Evolutionary conservation across 2,329 filamentous ascomycete genomes (phyloP), one percentile per base, ranked within the genome.

Genomic region (Colletotrichum orbiculare): DNA sequence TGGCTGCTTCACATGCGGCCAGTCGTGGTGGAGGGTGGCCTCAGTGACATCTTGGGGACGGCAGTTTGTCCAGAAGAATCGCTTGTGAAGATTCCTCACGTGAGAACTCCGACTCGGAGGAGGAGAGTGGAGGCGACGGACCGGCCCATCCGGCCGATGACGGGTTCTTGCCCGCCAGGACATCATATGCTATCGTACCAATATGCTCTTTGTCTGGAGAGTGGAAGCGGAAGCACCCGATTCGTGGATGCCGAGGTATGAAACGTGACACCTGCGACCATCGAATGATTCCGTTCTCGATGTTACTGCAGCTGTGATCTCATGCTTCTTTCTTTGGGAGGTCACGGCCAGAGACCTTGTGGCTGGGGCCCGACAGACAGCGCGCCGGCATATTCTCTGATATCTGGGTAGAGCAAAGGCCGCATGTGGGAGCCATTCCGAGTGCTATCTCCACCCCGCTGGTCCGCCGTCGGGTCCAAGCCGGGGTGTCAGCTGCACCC

Each of bases 1-100:
- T 64, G 64, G 64, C 49, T 46, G 50, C 60, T 46, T 54, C 47
- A 54, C 25, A 62, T 69, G 58, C 69, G 67, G 68, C 67, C 70
- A 61, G 66, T 68, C 62, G 56, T 49, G 60, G 37, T 50, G 43
- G 52, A 25, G 56, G 41, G 52, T 43, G 49, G 48, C 41, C 35
- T 13, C 39, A 45, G 46, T 15, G 25, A 25, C 15, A 15, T 50
- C 39, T 34, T 25, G 25, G 34, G 39, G 33, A 52, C 50, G 46
- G 50, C 62, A 42, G 34, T 62, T 62, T 13, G 12, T 37, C 42
- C n/a, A 55, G 17, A 9, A 10, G 8, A n/a, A 3, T 47, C 9
- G 8, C 45, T 17, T 37, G 34, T 10, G 34, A 13, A 12, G 43
- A 15, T 8, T 25, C 25, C 10, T 15, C 47, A 52, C 56, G 48